Evolutionary conservation across 352 stramenopile genomes (phyloP).

Genomic region (Hyaloperonospora brassicae): DNA sequence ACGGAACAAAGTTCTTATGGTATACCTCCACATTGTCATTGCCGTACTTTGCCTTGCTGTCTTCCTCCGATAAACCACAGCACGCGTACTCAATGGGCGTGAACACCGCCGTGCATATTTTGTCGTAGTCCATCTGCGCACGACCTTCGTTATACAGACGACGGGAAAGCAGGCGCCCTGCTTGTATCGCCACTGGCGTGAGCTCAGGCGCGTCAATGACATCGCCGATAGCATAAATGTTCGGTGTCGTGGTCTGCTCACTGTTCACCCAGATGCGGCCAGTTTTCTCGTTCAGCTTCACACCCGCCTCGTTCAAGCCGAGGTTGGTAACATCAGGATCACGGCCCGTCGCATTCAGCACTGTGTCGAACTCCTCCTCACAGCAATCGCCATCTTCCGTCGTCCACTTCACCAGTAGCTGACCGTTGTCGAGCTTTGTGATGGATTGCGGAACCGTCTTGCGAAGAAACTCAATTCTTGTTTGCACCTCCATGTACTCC

Average conservation of each 20-base stretch:
- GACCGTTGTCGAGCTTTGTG: slow-evolving; percentile 81
- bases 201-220: slow-evolving; percentile 95
- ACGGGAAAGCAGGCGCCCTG: slow-evolving; percentile 84
- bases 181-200: slow-evolving; percentile 96
- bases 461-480: slow-evolving; percentile 89
- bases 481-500: slow-evolving; percentile 87
- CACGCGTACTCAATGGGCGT: slow-evolving; percentile 96
- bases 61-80: slow-evolving; percentile 95
- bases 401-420: slow-evolving; percentile 81
- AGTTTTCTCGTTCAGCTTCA: slow-evolving; percentile 86
- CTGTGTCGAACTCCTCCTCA: slow-evolving; percentile 93
- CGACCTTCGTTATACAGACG: slow-evolving; percentile 85
- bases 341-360: slow-evolving; percentile 92
- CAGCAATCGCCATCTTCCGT: slow-evolving; percentile 40
- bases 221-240: slow-evolving; percentile 97
- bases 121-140: slow-evolving; percentile 90
- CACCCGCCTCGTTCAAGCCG: slow-evolving; percentile 75
- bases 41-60: slow-evolving; percentile 84
- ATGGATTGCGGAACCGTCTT: slow-evolving; percentile 88
- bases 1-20: slow-evolving; percentile 92
- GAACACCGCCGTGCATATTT: slow-evolving; percentile 91
- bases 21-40: slow-evolving; percentile 92
- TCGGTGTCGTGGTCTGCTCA: slow-evolving; percentile 91
- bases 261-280: slow-evolving; percentile 87
- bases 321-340: slow-evolving; percentile 89